Conservation (phyloP, 2,329 filamentous ascomycete genomes). For the Shiraia bambusicola region DNA sequence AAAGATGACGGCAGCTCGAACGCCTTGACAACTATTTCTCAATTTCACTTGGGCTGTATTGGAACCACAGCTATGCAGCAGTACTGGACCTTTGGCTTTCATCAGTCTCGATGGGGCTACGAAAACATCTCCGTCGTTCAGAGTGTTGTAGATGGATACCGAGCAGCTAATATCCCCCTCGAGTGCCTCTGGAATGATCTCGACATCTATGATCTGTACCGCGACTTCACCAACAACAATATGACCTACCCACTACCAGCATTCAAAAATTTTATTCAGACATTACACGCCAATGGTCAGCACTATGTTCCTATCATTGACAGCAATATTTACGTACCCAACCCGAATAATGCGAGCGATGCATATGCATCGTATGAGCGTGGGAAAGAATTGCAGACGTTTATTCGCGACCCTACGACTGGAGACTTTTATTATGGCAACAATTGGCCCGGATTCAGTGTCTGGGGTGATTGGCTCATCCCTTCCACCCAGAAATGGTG, state of each 20-base stretch:
- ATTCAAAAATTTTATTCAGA: conserved; percentile 51
- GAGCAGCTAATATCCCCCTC: conserved; percentile 56
- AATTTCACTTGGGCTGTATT: conserved; percentile 65
- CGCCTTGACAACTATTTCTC: conserved; percentile 27
- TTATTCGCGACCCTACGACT: conserved; percentile 52
- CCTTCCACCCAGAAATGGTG: conserved; percentile 60
- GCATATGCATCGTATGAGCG: conserved; percentile 50
- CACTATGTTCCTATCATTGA: conserved; percentile 62
- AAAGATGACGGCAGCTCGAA: conserved; percentile 66
- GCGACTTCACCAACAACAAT: conserved; percentile 58
- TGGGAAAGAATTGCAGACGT: conserved; percentile 49
- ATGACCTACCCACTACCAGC: conserved; percentile 52
- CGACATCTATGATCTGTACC: conserved; percentile 47
- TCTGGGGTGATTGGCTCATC: conserved; percentile 61
- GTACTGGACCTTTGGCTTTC: conserved; percentile 71
- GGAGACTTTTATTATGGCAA: conserved; percentile 53
- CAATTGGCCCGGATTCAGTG: conserved; percentile 58
- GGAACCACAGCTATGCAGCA: conserved; percentile 71
- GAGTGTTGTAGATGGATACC: conserved; percentile 52
- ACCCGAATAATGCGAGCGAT: conserved; percentile 66
- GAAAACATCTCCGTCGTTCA: conserved; percentile 31
- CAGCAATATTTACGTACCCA: conserved; percentile 66
- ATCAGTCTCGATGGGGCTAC: conserved; percentile 81
- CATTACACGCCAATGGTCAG: conserved; percentile 54
- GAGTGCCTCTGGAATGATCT: conserved; percentile 44